phyloP scores from a whole-genome alignment of 2,329 filamentous ascomycete genomes.

The Verticillium nubilum region DNA sequence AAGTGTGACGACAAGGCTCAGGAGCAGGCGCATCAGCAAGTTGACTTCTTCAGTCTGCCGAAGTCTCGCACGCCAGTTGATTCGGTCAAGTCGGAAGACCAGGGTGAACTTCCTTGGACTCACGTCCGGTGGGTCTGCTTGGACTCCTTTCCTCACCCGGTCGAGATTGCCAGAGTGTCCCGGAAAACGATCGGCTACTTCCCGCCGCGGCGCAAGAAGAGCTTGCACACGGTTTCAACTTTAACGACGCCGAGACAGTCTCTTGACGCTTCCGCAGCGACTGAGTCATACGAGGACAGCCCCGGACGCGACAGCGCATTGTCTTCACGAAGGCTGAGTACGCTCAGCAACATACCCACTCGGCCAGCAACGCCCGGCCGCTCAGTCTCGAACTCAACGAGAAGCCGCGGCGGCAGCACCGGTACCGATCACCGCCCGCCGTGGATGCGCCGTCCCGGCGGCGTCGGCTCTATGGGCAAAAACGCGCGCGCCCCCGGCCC shows the following conservation, averaged over 20 bases:
- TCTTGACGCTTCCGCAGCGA: conserved; percentile 35
- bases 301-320: conserved; percentile 10
- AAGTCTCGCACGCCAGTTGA: neutral
- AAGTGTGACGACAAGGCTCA: neutral
- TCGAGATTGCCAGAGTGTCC: conserved; percentile 82
- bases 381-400: conserved; percentile 27
- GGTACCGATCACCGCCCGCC: conserved; percentile 36
- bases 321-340: conserved; percentile 37
- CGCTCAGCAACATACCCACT: conserved; percentile 27
- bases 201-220: conserved; percentile 85
- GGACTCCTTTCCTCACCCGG: conserved; percentile 60
- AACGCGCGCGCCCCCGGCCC: conserved; percentile 72
- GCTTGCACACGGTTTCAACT: conserved; percentile 58
- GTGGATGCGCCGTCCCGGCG: conserved; percentile 78
- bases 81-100: conserved; percentile 23
- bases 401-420: conserved; percentile 31
- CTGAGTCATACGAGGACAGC: conserved; percentile 4
- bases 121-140: conserved; percentile 88
- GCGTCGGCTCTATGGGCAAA: conserved; percentile 75
- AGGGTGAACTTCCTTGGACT: conserved; percentile 67
- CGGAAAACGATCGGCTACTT: conserved; percentile 84
- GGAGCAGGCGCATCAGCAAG: conserved; percentile 16
- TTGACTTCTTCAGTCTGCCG: conserved; percentile 12
- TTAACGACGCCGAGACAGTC: conserved; percentile 63
- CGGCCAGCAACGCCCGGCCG: conserved; percentile 18